These are phyloP conservation scores for Coniella vitis DNA, from an alignment of 2,329 filamentous ascomycete species.

Conservation along the genomic window DNA sequence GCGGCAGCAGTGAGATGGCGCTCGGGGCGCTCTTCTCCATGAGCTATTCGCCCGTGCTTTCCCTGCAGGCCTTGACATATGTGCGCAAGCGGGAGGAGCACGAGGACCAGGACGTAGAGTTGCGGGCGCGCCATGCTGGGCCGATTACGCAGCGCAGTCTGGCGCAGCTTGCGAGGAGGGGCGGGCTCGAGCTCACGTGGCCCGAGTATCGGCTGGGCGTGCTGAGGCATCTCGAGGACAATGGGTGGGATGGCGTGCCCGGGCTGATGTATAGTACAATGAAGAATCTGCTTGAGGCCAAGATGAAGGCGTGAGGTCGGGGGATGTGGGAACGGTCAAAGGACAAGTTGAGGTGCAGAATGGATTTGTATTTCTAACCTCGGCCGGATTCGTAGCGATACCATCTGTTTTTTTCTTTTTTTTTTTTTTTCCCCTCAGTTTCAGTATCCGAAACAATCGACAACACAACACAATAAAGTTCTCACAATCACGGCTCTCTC, in stretches of 20 bases:
- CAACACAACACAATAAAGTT: too few relatives aligned
- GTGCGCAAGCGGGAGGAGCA: slow-evolving; percentile 53
- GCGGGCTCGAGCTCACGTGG: slow-evolving; percentile 63
- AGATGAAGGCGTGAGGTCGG: slow-evolving; percentile 20
- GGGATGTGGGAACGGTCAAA: too few relatives aligned
- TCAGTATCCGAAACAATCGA: too few relatives aligned
- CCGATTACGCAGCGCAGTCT: slow-evolving; percentile 66
- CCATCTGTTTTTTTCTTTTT: too few relatives aligned
- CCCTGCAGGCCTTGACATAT: slow-evolving; percentile 47
- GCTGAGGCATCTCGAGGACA: slow-evolving; percentile 57
- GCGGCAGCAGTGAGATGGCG: slow-evolving; percentile 26
- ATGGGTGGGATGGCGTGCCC: slow-evolving; percentile 59
- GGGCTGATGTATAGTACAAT: slow-evolving; percentile 76
- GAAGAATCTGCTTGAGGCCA: slow-evolving; percentile 58
- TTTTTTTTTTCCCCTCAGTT: too few relatives aligned
- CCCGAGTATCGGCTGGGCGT: slow-evolving; percentile 70
- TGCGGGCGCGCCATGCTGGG: slow-evolving; percentile 50
- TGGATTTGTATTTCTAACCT: too few relatives aligned
- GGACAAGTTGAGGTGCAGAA: neutral
- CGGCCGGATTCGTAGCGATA: too few relatives aligned
- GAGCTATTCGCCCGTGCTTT: slow-evolving; percentile 51
- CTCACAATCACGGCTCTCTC: too few relatives aligned
- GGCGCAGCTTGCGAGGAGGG: slow-evolving; percentile 52
- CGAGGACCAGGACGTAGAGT: slow-evolving; percentile 32
- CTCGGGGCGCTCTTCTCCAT: slow-evolving; percentile 49